phyloP scores from a whole-genome alignment of 768 basidiomycete genomes.

The Termitomyces sp. region DNA sequence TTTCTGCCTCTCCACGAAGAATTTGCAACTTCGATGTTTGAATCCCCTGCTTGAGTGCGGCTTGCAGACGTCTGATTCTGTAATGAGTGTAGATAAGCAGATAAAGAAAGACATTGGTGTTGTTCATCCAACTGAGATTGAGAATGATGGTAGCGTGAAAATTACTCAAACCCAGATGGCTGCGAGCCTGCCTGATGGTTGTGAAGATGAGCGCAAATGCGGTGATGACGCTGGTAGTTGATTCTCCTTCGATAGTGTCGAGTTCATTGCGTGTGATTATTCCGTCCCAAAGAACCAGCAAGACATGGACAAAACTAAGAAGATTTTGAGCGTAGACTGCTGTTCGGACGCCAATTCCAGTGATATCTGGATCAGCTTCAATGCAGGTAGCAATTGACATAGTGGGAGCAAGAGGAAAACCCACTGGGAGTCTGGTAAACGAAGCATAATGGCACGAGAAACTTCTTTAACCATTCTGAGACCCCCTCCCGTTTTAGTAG shows the following conservation, averaged over 20 bases:
- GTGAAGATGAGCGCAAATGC: not conserved
- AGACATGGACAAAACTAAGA: not conserved
- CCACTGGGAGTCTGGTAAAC: no score
- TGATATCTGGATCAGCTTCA: not conserved
- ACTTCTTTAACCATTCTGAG: no score
- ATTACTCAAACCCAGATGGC: not conserved
- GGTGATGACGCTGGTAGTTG: not conserved
- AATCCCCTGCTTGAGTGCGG: not conserved
- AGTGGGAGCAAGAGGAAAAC: not conserved
- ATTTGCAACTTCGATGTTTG: not conserved
- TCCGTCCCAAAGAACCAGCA: not conserved
- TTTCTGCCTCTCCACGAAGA: not conserved
- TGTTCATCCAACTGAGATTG: not conserved
- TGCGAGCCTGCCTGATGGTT: not conserved
- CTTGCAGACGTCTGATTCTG: not conserved
- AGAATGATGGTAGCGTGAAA: not conserved
- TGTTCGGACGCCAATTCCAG: not conserved
- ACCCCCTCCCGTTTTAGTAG: no score
- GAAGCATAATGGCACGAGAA: no score
- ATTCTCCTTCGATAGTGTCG: not conserved
- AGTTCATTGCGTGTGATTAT: not conserved
- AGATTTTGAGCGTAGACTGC: not conserved
- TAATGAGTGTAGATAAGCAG: not conserved
- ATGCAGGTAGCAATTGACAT: not conserved
- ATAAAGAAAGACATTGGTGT: not conserved